Evolutionary conservation across 495 filamentous ascomycete genomes (phyloP), one percentile per base, ranked within the genome.

Genomic region (Aspergillus heteromorphus): DNA sequence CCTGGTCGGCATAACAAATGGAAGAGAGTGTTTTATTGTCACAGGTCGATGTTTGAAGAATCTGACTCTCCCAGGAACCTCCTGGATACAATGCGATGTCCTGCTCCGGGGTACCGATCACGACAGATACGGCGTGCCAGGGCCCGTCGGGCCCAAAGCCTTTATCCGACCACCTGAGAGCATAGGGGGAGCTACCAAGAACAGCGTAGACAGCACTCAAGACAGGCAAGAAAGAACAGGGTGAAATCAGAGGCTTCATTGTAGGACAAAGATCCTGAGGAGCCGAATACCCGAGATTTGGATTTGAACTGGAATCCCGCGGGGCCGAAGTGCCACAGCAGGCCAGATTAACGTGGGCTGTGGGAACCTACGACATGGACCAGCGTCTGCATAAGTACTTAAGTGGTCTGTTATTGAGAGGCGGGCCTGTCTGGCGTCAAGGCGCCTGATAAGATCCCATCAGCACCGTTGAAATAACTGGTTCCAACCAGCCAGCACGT

Each of bases 91-190:
- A 20, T 4, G 34, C 36, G 11, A 52, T 16, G 6, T 17, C 13
- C 20, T 52, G 49, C 8, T n/a, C 36, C 6, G 36, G 36, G 10
- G 1, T 42, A 19, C 36, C 49, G 6, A 52, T 27, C 4, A 13
- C 17, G 36, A 52, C 36, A 13, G 36, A 27, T 36, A 52, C 49
- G 6, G 49, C 49, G 3, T 30, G 17, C 49, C 49, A 52, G 11
- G 49, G 49, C 4, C 49, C 49, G 18, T 43, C 49, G 14, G 36
- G 49, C 2, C 49, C 36, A 16, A 41, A 52, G 14, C 36, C 13
- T 21, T 38, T 10, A 21, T 17, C 30, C 7, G 53, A 41, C 53
- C 51, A 63, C 7, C 23, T 8, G 4, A 40, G 11, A 3, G 36
- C 16, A 40, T 14, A 40, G 10, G 36, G 36, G 16, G 16, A 13